Conservation (phyloP, 805 yeast genomes). For the Yamadazyma ubonensis region DNA sequence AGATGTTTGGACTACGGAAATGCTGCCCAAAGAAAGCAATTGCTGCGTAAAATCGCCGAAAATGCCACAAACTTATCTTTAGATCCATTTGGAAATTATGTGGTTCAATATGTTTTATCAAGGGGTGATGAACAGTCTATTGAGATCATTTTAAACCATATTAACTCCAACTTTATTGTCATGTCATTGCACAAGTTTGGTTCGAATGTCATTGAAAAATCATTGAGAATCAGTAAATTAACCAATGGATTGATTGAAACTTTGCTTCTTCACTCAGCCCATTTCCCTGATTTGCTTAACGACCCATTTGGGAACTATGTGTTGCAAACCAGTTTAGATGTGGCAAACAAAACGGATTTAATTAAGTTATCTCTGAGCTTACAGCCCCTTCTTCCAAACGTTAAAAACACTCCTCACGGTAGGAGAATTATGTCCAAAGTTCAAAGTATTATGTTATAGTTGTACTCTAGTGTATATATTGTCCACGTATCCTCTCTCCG, state of each 20-base stretch:
- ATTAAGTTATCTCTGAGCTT: slow-evolving; percentile 54
- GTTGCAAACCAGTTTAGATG: slow-evolving; percentile 58
- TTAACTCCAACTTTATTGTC: slow-evolving; percentile 36
- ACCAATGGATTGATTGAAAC: slow-evolving; percentile 45
- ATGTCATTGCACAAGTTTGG: slow-evolving; percentile 62
- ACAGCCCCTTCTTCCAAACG: slow-evolving; percentile 73
- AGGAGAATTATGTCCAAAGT: slow-evolving; percentile 79
- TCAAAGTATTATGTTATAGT: slow-evolving; percentile 21
- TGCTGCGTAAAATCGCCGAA: slow-evolving; percentile 66
- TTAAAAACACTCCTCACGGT: slow-evolving; percentile 94
- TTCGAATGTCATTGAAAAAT: slow-evolving; percentile 58
- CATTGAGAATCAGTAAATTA: slow-evolving; percentile 47
- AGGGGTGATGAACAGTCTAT: slow-evolving; percentile 42
- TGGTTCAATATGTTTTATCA: slow-evolving; percentile 83
- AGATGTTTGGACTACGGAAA: slow-evolving; percentile 92
- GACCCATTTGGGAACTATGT: slow-evolving; percentile 63
- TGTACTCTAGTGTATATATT: slow-evolving; percentile 3
- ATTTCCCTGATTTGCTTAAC: slow-evolving; percentile 46
- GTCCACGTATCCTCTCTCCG: too few relatives aligned
- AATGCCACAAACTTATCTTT: slow-evolving; percentile 69
- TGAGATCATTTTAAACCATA: slow-evolving; percentile 33
- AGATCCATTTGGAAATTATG: slow-evolving; percentile 97
- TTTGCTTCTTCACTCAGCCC: slow-evolving; percentile 34
- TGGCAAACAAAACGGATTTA: slow-evolving; percentile 52
- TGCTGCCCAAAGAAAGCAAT: slow-evolving; percentile 60